Base-by-base conservation (phyloP, 1,284 basidiomycete genomes). In the Athelia sp. region DNA sequence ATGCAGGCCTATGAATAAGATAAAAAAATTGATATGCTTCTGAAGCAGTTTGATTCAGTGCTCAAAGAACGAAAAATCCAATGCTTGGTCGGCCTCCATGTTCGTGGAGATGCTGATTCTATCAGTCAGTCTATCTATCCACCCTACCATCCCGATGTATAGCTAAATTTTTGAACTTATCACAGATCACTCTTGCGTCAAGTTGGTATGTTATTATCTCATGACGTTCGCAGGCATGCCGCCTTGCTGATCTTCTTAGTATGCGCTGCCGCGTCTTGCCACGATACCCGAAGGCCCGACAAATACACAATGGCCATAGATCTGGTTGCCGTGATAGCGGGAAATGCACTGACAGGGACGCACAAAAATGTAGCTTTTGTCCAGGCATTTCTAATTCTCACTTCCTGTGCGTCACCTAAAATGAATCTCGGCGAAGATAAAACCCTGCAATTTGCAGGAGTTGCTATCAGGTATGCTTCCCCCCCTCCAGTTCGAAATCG, bases 381-480 rank as follows among this genome's bases (percentile, higher is more conserved):
- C 52, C 81, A 84, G 54, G 80, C 80, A 13, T 81, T 70, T 50
- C 60, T 74, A 14, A 55, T 75, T 14, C 58, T 81, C 62, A 73
- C 75, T 19, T 73, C 78, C 8, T 82, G 81, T 60, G 76, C 78
- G 29, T 61, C 72, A n/a, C 79, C 79, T 0, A 73, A 74, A 55
- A 78, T 77, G 56, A 75, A 71, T 51, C 81, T 75, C 72, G 66
- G 66, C 13, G 78, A 82, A 54, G 79, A 82, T 55, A 63, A 75
- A 22, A 77, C 76, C 52, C 82, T 78, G 78, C 56, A 81, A 45
- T 68, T 79, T 38, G 75, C 78, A 68, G 79, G 80, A 14, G 69
- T 81, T 22, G 79, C 79, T n/a, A 78, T 81, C 46, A 66, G 77
- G 78, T 78, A 54, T 46, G 65, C 48, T n/a, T 26, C 13, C 22